phyloP scores from a whole-genome alignment of 2,329 filamentous ascomycete species.

The Fusarium nelsonii region DNA sequence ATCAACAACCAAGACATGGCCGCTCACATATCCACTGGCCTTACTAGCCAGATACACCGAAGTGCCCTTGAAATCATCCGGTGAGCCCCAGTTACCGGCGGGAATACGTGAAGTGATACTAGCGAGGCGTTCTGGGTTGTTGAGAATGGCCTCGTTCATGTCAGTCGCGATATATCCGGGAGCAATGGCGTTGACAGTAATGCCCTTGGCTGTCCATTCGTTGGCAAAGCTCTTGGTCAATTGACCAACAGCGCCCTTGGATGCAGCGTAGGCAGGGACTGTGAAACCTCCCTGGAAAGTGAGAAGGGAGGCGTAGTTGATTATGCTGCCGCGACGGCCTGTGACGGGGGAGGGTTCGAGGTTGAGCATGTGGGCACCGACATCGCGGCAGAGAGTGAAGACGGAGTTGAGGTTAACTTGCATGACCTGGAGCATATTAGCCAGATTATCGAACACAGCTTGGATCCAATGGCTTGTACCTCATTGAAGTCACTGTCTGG shows the following conservation, averaged over 20 bases:
- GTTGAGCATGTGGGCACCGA: conserved; percentile 81
- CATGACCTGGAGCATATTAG: conserved; percentile 66
- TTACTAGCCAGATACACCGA: conserved; percentile 81
- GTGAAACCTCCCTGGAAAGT: conserved; percentile 89
- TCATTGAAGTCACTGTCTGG: conserved; percentile 82
- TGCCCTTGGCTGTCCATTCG: conserved; percentile 83
- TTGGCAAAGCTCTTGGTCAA: conserved; percentile 88
- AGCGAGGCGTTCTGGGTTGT: conserved; percentile 74
- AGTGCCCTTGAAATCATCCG: conserved; percentile 89
- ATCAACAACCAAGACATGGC: conserved; percentile 85
- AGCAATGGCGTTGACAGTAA: conserved; percentile 89
- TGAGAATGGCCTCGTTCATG: conserved; percentile 88
- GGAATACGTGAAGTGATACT: conserved; percentile 86
- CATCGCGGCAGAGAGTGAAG: conserved; percentile 81
- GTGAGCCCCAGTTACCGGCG: conserved; percentile 82
- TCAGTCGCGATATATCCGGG: conserved; percentile 94
- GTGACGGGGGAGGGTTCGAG: conserved; percentile 62
- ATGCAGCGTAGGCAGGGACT: conserved; percentile 87
- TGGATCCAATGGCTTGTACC: conserved; percentile 50
- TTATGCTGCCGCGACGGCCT: conserved; percentile 75
- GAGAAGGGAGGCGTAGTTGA: conserved; percentile 87
- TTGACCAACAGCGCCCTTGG: conserved; percentile 87
- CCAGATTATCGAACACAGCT: neutral
- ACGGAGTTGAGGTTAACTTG: conserved; percentile 89
- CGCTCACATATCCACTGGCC: conserved; percentile 84